Evolutionary conservation across 2,329 filamentous ascomycete genomes (phyloP), one percentile per base, ranked within the genome.

Genomic region (Aspergillus sp.): DNA sequence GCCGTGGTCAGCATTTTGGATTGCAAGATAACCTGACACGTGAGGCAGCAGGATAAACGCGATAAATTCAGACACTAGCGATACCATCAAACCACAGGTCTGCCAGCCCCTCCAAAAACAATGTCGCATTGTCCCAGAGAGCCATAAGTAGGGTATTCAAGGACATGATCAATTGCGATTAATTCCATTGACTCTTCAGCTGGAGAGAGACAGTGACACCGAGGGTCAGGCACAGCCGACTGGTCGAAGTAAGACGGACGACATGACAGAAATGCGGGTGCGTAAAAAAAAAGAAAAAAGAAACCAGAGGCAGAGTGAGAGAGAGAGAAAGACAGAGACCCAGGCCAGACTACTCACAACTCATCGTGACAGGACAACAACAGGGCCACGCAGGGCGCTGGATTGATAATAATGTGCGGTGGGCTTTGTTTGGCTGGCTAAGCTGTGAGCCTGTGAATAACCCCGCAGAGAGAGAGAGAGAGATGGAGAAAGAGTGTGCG

Each of bases 331-430:
- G 29, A 58, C 12, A 42, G 10, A 4, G n/a, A n/a, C 28, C 19
- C 26, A 41, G 19, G 19, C 19, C 19, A 19, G 19, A 19, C 19
- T 19, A 19, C 57, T 57, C 48, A 59, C 57, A 59, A 50, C 57
- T 59, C 57, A 59, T 59, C 33, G 45, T 56, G 53, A 32, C 41
- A 41, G 10, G 34, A 36, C n/a, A n/a, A 41, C 40, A 8, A 19
- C 19, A 41, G 34, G 26, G 36, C 34, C 46, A 28, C 40, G 42
- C 41, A 40, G 32, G 42, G 43, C 30, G 42, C 38, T 44, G 43
- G 44, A 41, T 30, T 43, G 35, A 19, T 19, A 19, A 19, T 29
- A 43, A 29, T 52, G 48, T 52, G 54, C 49, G 52, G 53, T 52
- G 51, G 48, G 49, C 49, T 57, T 19, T 19, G 19, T 19, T 19